Evolutionary conservation across 768 basidiomycete species (phyloP), one percentile per base, ranked within the genome.

Genomic region (Mycena belliarum): DNA sequence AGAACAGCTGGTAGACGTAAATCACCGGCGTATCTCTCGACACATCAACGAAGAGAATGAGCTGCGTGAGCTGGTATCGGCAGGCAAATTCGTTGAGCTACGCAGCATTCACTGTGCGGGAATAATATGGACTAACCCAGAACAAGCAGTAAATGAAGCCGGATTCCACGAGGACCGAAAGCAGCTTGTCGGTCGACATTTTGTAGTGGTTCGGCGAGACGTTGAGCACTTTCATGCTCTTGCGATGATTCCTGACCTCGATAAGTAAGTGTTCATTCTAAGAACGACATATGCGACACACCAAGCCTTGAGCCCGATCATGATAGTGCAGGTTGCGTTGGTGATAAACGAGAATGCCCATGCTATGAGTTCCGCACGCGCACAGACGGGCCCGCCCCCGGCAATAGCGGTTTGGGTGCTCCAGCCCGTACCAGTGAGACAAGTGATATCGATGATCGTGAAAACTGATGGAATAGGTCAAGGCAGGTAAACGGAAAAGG

Each of bases 121-220:
- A n/a, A 38, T 44, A 9, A 26, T 21, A 12, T 16, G 11, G 6
- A 51, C 44, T 18, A 18, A 55, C 63, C 63, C 59, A 64, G 54
- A 65, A 65, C 20, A 62, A n/a, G 33, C 60, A 65, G 24, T 65
- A 65, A 24, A 62, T 49, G 38, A 61, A 59, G 11, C 63, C 63
- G 11, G 63, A 65, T 28, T 65, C 63, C 7, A 65, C 63, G 14
- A 65, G 53, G 16, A 65, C 6, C 15, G 51, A 45, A 18, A 65
- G 54, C 4, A 65, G 12, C 26, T 44, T 48, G 20, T 62, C 50
- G 0, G 47, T 48, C 1, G 59, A 55, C 37, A 55, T 21, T 12
- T 37, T 8, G 10, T 18, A 43, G 1, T 24, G 2, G 4, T 38
- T 33, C 15, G 20, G 37, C 18, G 23, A 18, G 16, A 45, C 41